Base-by-base conservation (phyloP, 2,329 filamentous ascomycete species). In the Xylariaceae sp. region DNA sequence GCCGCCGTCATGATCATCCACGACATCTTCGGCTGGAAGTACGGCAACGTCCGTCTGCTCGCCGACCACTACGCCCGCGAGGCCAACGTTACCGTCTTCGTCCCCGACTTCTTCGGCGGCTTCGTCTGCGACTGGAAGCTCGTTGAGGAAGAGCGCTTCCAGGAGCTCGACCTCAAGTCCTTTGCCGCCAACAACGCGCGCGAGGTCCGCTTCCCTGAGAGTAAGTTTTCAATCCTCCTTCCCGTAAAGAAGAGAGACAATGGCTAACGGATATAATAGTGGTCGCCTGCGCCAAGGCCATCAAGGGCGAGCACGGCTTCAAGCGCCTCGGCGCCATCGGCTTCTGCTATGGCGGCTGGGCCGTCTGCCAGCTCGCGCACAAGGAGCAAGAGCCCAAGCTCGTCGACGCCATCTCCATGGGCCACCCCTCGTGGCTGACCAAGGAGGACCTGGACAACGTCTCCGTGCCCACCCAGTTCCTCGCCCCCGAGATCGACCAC, bases 261-360 rank as follows among this genome's bases (percentile, higher is more conserved):
- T 23, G 23, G 23, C n/a, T n/a, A n/a, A n/a, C n/a, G n/a, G n/a
- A n/a, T n/a, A n/a, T n/a, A n/a, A n/a, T n/a, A n/a, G 61, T 78
- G 58, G 66, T 71, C 44, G 70, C 62, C 8, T 72, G 68, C 59
- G 75, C 74, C 2, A 64, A 68, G 50, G 68, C 68, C 2, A 67
- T 77, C 17, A 69, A 69, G 30, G 70, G 58, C 54, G 57, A 60
- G 44, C 70, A 73, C 67, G 68, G 70, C 51, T 64, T 59, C 61
- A 56, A 62, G 61, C 74, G 72, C 48, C 64, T 78, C 11, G 77
- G 70, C 39, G 75, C 76, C 4, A 70, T 77, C 10, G 78, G 78
- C 3, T 80, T 73, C 66, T 79, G 78, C 70, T 80, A 73, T 61
- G 77, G 78, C 42, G 77, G 77, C 1, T 80, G 78, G 79, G 78